Base-by-base conservation (phyloP, 169 alveolate species). In the Plasmodium relictum region DNA sequence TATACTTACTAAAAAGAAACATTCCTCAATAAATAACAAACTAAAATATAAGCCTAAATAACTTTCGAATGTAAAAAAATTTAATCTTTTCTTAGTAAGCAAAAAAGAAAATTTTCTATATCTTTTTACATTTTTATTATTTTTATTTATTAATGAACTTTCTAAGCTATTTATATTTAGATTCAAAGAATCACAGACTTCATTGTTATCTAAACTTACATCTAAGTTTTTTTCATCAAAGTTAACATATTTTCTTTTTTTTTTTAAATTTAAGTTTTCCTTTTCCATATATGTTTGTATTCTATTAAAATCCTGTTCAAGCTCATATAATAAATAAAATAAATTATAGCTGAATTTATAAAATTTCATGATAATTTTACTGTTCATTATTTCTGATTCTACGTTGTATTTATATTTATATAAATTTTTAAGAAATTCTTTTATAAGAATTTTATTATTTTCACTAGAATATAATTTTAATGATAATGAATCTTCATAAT, bases 61-160 rank as follows among this genome's bases (percentile, higher is more conserved):
- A 24, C 85, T 86, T 86, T 86, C 92, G 39, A 86, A 86, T n/a
- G 88, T 41, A 70, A 86, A 71, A 7, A 86, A 58, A 22, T 86
- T 86, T 76, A 86, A 20, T 52, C 59, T 54, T 31, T 86, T 86
- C 31, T 45, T 86, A 22, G 70, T 72, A 12, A 70, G 61, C 8
- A 86, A 65, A 54, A 86, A 86, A 16, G 92, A 71, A 63, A 61
- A 44, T 22, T 58, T 18, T 58, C 44, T 48, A n/a, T 18, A 14
- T 48, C 80, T 70, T 45, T 70, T 44, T 16, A 18, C 24, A 24
- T 37, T 37, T 20, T 37, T 65, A 65, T 14, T 65, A n/a, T 65
- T 37, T 26, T 7, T 66, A 52, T 66, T 66, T 18, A 62, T 62
- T 20, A 62, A 26, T 62, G 48, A 24, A 14, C 24, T 54, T 54